phyloP scores from a whole-genome alignment of 441 rosid genomes.

The Theobroma grandiflorum region DNA sequence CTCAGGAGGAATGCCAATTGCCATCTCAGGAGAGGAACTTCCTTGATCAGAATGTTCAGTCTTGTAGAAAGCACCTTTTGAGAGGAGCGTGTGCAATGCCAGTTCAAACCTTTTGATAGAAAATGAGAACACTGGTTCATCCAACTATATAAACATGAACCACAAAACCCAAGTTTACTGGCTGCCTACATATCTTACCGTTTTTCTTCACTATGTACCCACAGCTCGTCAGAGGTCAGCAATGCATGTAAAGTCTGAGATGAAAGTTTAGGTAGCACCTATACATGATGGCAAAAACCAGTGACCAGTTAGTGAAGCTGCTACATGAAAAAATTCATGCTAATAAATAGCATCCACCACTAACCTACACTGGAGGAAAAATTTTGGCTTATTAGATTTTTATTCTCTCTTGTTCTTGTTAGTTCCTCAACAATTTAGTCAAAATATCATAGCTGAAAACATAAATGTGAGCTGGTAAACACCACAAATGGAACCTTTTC shows the following conservation, averaged over 20 bases:
- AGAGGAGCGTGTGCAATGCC: slow-evolving; percentile 75
- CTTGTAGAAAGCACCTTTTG: slow-evolving; percentile 69
- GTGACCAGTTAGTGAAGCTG: slow-evolving; percentile 18
- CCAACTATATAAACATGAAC: slow-evolving; percentile 27
- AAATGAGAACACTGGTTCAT: slow-evolving; percentile 32
- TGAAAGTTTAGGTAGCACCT: slow-evolving; percentile 96
- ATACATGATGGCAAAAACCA: slow-evolving; percentile 34
- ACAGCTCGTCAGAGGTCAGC: slow-evolving; percentile 92
- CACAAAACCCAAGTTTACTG: slow-evolving; percentile 29
- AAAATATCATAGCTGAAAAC: neutral
- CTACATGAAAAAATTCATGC: slow-evolving; percentile 19
- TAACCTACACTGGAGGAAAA: slow-evolving; percentile 6
- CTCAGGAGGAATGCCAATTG: slow-evolving; percentile 50
- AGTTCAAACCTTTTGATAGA: slow-evolving; percentile 77
- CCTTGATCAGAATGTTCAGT: slow-evolving; percentile 66
- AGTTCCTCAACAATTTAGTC: slow-evolving; percentile 6
- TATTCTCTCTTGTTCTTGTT: neutral
- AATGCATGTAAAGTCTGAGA: slow-evolving; percentile 89
- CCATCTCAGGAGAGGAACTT: slow-evolving; percentile 56
- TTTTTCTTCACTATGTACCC: slow-evolving; percentile 94
- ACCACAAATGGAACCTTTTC: neutral
- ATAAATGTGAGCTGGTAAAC: neutral
- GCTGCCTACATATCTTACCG: slow-evolving; percentile 57
- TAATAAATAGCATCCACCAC: neutral
- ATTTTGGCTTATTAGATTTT: neutral